Conservation (phyloP, 495 filamentous ascomycete genomes). For the Trichoderma erinaceum region DNA sequence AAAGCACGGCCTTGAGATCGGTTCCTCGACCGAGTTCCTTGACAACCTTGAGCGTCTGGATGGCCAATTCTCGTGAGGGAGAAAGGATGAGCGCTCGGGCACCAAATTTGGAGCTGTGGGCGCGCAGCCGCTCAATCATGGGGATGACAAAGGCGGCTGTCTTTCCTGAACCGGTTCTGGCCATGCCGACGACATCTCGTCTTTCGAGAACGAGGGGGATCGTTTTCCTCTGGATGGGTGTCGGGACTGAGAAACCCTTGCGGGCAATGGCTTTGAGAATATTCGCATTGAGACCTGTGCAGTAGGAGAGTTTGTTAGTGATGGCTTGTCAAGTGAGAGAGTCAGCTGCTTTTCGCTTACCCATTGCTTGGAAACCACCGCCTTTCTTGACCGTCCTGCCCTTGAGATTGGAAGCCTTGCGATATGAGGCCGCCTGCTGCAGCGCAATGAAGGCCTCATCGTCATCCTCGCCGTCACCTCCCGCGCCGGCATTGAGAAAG, state of each 20-base stretch:
- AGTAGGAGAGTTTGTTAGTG: conserved; percentile 17
- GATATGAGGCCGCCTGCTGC: conserved; percentile 74
- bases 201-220: conserved; percentile 85
- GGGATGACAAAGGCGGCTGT: conserved; percentile 96
- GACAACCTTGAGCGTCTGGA: conserved; percentile 93
- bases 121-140: conserved; percentile 89
- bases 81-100: conserved; percentile 81
- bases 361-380: conserved; percentile 96
- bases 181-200: conserved; percentile 95
- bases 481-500: conserved; percentile 31
- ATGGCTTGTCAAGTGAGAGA: neutral
- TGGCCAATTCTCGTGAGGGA: conserved; percentile 83
- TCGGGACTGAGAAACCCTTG: conserved; percentile 93
- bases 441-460: conserved; percentile 88
- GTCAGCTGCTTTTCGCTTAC: conserved; percentile 28
- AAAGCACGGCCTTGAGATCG: conserved; percentile 77
- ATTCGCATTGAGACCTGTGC: conserved; percentile 61
- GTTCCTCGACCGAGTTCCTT: conserved; percentile 90
- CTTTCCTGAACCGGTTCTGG: conserved; percentile 92
- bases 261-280: conserved; percentile 82
- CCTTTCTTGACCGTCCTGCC: conserved; percentile 85
- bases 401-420: conserved; percentile 75
- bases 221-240: conserved; percentile 93
- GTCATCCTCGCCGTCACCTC: conserved; percentile 50
- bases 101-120: conserved; percentile 80